phyloP scores from a whole-genome alignment of 208 protist species.

The Crithidia mellificae region DNA sequence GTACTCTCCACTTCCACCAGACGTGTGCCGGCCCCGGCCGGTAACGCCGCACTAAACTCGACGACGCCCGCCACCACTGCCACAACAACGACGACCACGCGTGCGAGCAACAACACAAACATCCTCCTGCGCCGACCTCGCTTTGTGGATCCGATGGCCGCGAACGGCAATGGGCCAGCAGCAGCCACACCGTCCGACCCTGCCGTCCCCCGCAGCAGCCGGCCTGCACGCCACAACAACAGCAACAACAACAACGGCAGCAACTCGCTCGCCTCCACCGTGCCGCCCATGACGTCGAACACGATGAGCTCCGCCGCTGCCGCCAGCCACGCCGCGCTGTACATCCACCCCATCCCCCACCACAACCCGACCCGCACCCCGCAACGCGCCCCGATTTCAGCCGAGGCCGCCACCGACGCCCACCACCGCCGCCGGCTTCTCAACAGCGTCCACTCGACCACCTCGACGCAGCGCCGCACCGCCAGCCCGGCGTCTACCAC shows the following conservation, averaged over 20 bases:
- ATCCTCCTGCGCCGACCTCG: constrained; percentile 12
- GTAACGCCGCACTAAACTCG: too few species aligned
- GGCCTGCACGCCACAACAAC: neutral
- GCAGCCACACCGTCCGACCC: too few species aligned
- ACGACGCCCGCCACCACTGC: neutral
- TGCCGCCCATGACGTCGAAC: neutral
- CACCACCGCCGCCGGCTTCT: constrained; percentile 14
- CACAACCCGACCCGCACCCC: constrained; percentile 1
- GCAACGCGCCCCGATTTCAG: neutral
- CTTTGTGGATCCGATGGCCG: constrained; percentile 16
- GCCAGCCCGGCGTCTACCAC: neutral
- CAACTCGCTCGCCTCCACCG: neutral
- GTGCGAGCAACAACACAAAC: neutral
- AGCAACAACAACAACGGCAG: neutral
- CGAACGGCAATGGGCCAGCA: neutral
- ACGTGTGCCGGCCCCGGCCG: neutral
- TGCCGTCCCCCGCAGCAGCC: neutral
- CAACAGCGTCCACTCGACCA: neutral
- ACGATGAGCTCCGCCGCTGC: neutral
- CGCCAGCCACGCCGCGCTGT: constrained; percentile 3
- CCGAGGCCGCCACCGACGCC: constrained; percentile 7
- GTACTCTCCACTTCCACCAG: constrained; percentile 10
- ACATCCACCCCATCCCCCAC: constrained; percentile 9
- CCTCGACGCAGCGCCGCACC: neutral
- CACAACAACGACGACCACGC: neutral